Conservation (phyloP, 2,329 filamentous ascomycete species). For the Fusarium sp. region DNA sequence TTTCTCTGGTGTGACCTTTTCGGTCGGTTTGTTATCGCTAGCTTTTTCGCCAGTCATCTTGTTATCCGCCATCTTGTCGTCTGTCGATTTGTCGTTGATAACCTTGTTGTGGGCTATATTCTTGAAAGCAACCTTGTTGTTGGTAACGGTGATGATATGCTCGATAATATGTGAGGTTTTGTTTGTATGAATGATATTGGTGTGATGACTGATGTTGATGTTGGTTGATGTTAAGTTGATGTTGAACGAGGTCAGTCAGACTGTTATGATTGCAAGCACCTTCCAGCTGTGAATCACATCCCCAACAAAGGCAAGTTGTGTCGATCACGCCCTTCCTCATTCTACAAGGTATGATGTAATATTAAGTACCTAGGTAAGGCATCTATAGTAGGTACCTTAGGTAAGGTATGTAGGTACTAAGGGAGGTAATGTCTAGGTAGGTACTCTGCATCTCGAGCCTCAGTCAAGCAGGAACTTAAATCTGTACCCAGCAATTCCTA, state of each 20-base stretch:
- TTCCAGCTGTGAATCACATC: not conserved
- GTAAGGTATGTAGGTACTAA: not conserved
- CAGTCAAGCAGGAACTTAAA: too few species aligned
- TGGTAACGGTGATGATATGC: not conserved
- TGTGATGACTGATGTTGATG: not conserved
- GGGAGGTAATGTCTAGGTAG: not conserved
- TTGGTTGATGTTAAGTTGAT: not conserved
- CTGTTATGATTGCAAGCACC: not conserved
- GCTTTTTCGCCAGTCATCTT: not conserved
- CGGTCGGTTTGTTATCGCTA: not conserved
- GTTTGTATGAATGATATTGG: not conserved
- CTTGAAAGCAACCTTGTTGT: not conserved
- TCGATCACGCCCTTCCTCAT: not conserved
- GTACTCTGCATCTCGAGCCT: not conserved
- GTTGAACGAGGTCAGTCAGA: not conserved
- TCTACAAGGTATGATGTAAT: not conserved
- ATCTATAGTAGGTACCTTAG: too few species aligned
- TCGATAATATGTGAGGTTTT: not conserved
- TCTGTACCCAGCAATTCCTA: not conserved
- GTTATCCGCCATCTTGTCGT: not conserved
- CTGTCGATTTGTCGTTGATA: not conserved
- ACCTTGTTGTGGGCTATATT: not conserved
- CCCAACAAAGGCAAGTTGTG: not conserved
- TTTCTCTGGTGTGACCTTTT: not conserved
- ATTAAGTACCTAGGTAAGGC: not conserved